These are phyloP conservation scores for Coleophoma eucalyptorum DNA, from an alignment of 2,329 filamentous ascomycete species.

Conservation along the genomic window DNA sequence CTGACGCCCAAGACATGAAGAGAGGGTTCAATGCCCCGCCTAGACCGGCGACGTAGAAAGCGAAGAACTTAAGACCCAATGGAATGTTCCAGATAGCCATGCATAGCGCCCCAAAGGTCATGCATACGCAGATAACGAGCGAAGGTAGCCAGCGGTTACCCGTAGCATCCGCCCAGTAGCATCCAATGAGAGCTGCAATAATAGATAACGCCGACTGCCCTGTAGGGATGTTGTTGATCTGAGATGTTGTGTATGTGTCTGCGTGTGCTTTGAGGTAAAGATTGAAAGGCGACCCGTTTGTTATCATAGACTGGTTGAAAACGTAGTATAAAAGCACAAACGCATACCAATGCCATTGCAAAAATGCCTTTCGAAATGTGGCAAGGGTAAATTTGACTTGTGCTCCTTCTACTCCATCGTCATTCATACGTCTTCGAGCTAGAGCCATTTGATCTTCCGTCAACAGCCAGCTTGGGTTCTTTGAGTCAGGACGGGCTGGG, in stretches of 20 bases:
- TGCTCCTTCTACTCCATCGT: slow-evolving; percentile 1
- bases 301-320: slow-evolving; percentile 9
- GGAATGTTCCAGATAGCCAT: slow-evolving; percentile 26
- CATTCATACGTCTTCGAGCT: slow-evolving; percentile 3
- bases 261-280: slow-evolving; percentile 7
- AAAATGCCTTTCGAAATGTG: slow-evolving; percentile 3
- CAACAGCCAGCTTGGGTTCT: slow-evolving; percentile 6
- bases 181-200: slow-evolving; percentile 5
- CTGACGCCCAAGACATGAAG: slow-evolving; percentile 28
- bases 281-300: slow-evolving; percentile 6
- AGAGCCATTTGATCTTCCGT: slow-evolving; percentile 4
- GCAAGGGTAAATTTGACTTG: slow-evolving; percentile 4
- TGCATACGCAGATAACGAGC: slow-evolving; percentile 4
- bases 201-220: slow-evolving; percentile 5
- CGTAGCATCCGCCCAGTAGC: slow-evolving; percentile 9
- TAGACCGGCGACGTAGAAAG: slow-evolving; percentile 28
- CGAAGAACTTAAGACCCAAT: slow-evolving; percentile 25
- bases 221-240: slow-evolving; percentile 9
- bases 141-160: slow-evolving; percentile 7
- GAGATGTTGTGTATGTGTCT: slow-evolving; percentile 3
- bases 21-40: slow-evolving; percentile 28
- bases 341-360: slow-evolving; percentile 9
- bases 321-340: slow-evolving; percentile 8
- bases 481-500: slow-evolving; percentile 4
- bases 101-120: slow-evolving; percentile 24